Base-by-base conservation (phyloP, 192 early-diverging fungal species). In the Chytriomyces sp. region DNA sequence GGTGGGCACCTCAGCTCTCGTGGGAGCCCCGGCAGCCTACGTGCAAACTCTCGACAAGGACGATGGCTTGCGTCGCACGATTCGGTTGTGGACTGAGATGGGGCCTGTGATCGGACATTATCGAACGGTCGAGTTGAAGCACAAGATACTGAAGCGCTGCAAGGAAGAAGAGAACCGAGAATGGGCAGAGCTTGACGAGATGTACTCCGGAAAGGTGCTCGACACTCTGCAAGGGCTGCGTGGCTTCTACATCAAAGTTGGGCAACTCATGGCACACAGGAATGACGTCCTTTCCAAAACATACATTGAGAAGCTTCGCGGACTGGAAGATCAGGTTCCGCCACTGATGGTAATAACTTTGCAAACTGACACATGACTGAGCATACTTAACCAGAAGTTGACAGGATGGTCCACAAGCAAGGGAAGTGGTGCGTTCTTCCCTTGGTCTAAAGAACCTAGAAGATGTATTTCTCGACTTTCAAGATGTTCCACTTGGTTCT, bases 231-330 rank as follows among this genome's bases (percentile, higher is more conserved):
- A 56, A 55, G 70, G 57, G 33, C 44, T 77, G 33, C 64, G 72
- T 39, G 76, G 76, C 2, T 74, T 77, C 38, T 77, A 77, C 61
- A 70, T 77, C 62, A 77, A 77, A 61, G 77, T 73, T 5, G 77
- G 72, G 2, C 77, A 78, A 38, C 44, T 74, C 0, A 56, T 75
- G 55, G 55, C 68, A 3, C 52, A 72, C 39, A 14, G 74, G 38
- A 59, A 25, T 38, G 74, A 75, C 38, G 61, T 78, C n/a, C 65
- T 66, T 49, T 52, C 39, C 30, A 30, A 39, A 22, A 33, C 25
- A 32, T 78, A 75, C 49, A 73, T 75, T 30, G 64, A 66, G 37
- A 64, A 22, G 72, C 57, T 75, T 40, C 30, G 62, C n/a, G 59
- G 19, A 8, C 39, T 78, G 25, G 52, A 78, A 59, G 73, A 69